Conservation (phyloP, 805 yeast species). For the Cyberlindnera amylophila region DNA sequence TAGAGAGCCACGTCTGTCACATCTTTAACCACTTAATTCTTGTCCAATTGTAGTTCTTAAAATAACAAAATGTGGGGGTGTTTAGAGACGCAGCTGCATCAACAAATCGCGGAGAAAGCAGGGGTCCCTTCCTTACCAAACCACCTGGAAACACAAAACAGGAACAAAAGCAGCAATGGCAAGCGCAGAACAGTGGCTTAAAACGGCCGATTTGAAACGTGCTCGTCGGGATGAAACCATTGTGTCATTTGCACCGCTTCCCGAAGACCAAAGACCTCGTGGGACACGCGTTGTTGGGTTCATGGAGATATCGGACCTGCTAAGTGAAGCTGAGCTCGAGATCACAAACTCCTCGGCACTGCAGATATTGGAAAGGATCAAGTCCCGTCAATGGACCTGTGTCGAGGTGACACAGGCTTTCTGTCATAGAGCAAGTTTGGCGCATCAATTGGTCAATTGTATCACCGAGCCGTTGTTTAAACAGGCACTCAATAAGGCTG, state of each 20-base stretch:
- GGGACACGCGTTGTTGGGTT: background rate
- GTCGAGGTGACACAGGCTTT: conserved; percentile 48
- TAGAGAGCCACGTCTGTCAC: too few relatives aligned
- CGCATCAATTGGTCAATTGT: conserved; percentile 47
- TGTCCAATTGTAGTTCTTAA: too few relatives aligned
- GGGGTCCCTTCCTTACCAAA: too few relatives aligned
- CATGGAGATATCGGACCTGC: background rate
- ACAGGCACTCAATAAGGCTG: conserved; percentile 53
- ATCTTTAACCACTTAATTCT: too few relatives aligned
- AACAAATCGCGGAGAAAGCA: too few relatives aligned
- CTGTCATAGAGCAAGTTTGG: conserved; percentile 54
- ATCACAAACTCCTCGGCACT: conserved; percentile 36
- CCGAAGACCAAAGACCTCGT: background rate
- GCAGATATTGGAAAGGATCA: conserved; percentile 28
- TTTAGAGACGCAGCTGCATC: too few relatives aligned
- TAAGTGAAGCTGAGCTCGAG: conserved; percentile 28
- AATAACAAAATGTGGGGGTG: too few relatives aligned
- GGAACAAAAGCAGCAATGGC: too few relatives aligned
- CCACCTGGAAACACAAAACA: too few relatives aligned
- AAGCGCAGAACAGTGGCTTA: too few relatives aligned
- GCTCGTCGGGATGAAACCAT: background rate
- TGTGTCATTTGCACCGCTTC: background rate
- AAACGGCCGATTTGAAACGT: too few relatives aligned
- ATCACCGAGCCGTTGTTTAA: conserved; percentile 40
- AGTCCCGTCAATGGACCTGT: conserved; percentile 32